These are phyloP conservation scores for Dictyostelium capitatum DNA, from an alignment of 78 protist genomes.

Conservation along the genomic window DNA sequence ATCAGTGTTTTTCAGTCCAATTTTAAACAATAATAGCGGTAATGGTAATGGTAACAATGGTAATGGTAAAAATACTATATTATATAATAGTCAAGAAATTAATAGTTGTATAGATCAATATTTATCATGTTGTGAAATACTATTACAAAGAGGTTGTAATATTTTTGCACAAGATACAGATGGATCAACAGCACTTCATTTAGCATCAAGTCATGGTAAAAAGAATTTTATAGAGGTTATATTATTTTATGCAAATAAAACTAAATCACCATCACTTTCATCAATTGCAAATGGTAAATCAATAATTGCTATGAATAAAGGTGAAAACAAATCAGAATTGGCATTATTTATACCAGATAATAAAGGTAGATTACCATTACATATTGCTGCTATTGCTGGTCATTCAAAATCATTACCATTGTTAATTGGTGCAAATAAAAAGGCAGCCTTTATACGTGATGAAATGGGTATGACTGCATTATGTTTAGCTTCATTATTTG, in stretches of 20 bases:
- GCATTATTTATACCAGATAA: conserved; percentile 60
- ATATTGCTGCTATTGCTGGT: conserved; percentile 49
- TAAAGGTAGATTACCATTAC: conserved; percentile 71
- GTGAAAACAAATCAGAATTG: conserved; percentile 32
- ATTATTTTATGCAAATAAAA: conserved; percentile 34
- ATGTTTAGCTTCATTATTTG: conserved; percentile 65
- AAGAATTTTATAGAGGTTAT: conserved; percentile 38
- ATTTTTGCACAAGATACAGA: conserved; percentile 35
- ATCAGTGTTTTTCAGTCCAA: conserved; percentile 38
- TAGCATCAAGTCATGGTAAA: conserved; percentile 73
- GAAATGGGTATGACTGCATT: conserved; percentile 78
- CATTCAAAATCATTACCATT: conserved; percentile 33
- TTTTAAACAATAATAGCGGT: neutral
- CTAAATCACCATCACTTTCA: conserved; percentile 35
- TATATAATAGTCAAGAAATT: neutral
- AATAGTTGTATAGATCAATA: conserved; percentile 18
- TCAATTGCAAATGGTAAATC: conserved; percentile 8
- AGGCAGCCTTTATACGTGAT: conserved; percentile 22
- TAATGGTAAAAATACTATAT: neutral
- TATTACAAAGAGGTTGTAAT: conserved; percentile 39
- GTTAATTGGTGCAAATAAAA: conserved; percentile 31
- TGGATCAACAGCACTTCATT: conserved; percentile 67
- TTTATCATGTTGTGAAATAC: conserved; percentile 60
- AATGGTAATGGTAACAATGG: neutral
- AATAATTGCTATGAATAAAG: neutral